Evolutionary conservation across 164 flowering plant species (phyloP), one percentile per base, ranked within the genome.

Genomic region (Kalanchoe fedtschenkoi): DNA sequence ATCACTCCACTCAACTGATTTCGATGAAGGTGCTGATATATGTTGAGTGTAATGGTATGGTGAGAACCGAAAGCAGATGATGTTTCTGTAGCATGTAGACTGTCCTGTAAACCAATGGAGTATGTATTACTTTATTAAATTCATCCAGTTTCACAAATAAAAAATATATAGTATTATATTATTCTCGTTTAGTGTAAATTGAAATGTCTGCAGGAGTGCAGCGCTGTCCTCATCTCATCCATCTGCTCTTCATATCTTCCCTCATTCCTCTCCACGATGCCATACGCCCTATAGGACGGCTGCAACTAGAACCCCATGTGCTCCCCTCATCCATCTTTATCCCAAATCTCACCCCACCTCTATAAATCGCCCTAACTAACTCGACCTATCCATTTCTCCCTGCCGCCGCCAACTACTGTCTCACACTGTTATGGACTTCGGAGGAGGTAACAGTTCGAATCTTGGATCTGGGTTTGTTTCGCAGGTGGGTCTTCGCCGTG

Each of bases 21-120:
- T 92, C 68, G 96, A 89, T 68, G 98, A 89, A 82, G 93, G 96
- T 66, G 96, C 96, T 67, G 98, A 89, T 68, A 82, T 82, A 68
- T 73, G 73, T 44, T 80, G 77, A 67, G 30, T 35, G 4, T 38
- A 34, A 17, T 21, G 22, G 1, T n/a, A 28, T 24, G 33, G 2
- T 51, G 5, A 4, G 22, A 21, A 32, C 14, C n/a, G 56, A 51
- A 32, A 9, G 56, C 43, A 39, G 9, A 39, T 39, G 15, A 39
- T 1, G 2, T 39, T 39, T 39, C 15, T 39, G 13, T 4, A 39
- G 15, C 43, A 9, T 37, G 39, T 37, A 37, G 8, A 37, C 13
- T 51, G 0, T n/a, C n/a, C n/a, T n/a, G n/a, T n/a, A n/a, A n/a
- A n/a, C n/a, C n/a, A n/a, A n/a, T n/a, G n/a, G n/a, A n/a, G n/a